Conservation (phyloP, 192 early-diverging fungal genomes). For the Radiomyces spectabilis region DNA sequence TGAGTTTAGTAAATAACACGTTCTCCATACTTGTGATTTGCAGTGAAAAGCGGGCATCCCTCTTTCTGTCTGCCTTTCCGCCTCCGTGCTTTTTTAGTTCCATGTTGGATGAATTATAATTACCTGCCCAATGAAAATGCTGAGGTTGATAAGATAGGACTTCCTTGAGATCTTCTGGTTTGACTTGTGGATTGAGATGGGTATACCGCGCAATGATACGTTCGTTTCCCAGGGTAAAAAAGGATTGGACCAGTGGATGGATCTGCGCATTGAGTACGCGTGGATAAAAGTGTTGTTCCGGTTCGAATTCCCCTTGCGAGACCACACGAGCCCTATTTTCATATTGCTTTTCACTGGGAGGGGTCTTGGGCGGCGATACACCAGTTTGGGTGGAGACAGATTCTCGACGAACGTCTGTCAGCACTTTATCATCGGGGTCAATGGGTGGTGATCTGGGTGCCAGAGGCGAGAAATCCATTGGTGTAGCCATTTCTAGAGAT, state of each 20-base stretch:
- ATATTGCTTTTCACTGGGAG: slow-evolving; percentile 3
- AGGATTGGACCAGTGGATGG: slow-evolving; percentile 77
- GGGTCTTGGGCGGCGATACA: slow-evolving; percentile 7
- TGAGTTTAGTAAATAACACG: too few relatives aligned
- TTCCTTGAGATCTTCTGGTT: slow-evolving; percentile 50
- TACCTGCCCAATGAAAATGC: slow-evolving; percentile 81
- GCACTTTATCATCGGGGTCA: too few relatives aligned
- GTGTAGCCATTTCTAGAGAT: too few relatives aligned
- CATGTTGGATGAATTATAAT: too few relatives aligned
- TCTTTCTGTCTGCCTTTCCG: background rate
- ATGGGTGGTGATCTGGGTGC: too few relatives aligned
- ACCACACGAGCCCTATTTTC: slow-evolving; percentile 12
- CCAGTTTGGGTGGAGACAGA: slow-evolving; percentile 1
- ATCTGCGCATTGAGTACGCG: slow-evolving; percentile 84
- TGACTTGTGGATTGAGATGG: slow-evolving; percentile 80
- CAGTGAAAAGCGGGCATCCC: too few relatives aligned
- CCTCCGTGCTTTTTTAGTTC: too few relatives aligned
- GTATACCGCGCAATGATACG: slow-evolving; percentile 82
- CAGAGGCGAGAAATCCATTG: too few relatives aligned
- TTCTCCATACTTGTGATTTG: too few relatives aligned
- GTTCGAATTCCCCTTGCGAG: slow-evolving; percentile 61
- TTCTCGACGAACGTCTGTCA: too few relatives aligned
- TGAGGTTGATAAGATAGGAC: slow-evolving; percentile 61
- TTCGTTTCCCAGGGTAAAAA: slow-evolving; percentile 82
- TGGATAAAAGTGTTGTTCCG: slow-evolving; percentile 82